A percentile compares a stretch with the other conserved stretches of the same genome.
phyloP scores from a whole-genome alignment of 805 yeast species.

The Alloascoidea africana region DNA sequence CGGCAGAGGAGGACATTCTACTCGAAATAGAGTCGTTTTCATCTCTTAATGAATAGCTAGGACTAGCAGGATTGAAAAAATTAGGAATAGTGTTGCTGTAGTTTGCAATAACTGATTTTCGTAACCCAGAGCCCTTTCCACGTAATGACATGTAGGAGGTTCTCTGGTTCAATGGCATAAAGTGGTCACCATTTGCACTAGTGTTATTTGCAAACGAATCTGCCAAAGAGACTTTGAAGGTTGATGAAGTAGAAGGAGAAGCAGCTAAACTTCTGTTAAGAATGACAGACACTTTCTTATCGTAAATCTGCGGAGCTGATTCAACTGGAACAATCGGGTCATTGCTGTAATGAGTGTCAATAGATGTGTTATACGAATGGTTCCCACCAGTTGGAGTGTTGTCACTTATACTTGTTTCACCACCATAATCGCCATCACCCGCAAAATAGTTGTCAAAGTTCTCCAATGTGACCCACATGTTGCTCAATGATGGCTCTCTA shows the following conservation, averaged over 20 bases:
- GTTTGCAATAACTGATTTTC: slow-evolving; percentile 2
- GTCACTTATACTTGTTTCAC: slow-evolving; percentile 3
- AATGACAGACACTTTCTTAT: slow-evolving; percentile 64
- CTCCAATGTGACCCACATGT: slow-evolving; percentile 87
- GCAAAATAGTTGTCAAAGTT: slow-evolving; percentile 83
- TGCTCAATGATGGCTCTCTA: slow-evolving; percentile 63
- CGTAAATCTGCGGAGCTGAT: slow-evolving; percentile 65
- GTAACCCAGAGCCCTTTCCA: slow-evolving; percentile 8
- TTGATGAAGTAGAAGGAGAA: slow-evolving; percentile 60
- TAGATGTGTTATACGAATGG: slow-evolving; percentile 21
- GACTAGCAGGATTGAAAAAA: slow-evolving; percentile 4
- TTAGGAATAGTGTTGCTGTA: background rate
- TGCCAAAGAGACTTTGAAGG: slow-evolving; percentile 62
- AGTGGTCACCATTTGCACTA: slow-evolving; percentile 9
- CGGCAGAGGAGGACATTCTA: slow-evolving; percentile 5
- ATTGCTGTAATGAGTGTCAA: slow-evolving; percentile 42
- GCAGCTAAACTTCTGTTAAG: slow-evolving; percentile 59
- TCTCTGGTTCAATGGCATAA: slow-evolving; percentile 7
- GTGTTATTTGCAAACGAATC: slow-evolving; percentile 37
- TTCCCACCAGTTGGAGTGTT: slow-evolving; percentile 8
- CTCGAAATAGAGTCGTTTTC: background rate
- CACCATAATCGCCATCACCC: slow-evolving; percentile 2
- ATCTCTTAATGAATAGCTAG: slow-evolving; percentile 2
- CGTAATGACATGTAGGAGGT: slow-evolving; percentile 12
- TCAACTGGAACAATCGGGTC: slow-evolving; percentile 38